Conservation (phyloP, 495 filamentous ascomycete genomes). For the Tuber magnatum region DNA sequence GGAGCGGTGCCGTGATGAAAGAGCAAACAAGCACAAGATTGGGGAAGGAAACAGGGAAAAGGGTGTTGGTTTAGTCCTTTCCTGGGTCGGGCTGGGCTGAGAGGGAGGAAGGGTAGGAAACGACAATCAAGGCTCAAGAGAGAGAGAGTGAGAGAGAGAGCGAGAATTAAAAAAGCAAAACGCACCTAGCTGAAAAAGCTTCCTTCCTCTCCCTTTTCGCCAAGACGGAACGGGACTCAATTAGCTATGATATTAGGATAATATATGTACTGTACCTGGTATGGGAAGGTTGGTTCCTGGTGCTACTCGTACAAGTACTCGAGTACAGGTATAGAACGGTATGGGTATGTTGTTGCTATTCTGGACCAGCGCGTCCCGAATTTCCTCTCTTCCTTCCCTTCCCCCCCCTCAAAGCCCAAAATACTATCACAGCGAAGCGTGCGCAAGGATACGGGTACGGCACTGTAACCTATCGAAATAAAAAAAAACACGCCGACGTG, state of each 20-base stretch:
- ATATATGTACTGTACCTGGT: too few species aligned
- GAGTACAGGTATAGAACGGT: too few species aligned
- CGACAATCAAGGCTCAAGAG: not conserved
- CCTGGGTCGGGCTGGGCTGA: not conserved
- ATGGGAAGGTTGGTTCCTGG: too few species aligned
- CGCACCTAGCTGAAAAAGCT: conserved; percentile 2
- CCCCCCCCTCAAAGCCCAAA: not conserved
- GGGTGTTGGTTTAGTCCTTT: not conserved
- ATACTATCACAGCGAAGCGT: not conserved
- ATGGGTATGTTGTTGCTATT: too few species aligned
- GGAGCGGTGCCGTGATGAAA: not conserved
- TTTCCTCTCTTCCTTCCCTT: not conserved
- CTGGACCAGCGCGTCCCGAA: not conserved
- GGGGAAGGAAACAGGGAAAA: not conserved
- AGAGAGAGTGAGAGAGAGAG: too few species aligned
- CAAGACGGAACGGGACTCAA: not conserved
- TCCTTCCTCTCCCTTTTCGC: not conserved
- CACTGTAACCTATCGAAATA: not conserved
- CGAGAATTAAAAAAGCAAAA: not conserved
- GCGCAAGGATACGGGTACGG: not conserved
- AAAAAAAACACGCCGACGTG: not conserved
- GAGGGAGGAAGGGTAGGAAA: not conserved
- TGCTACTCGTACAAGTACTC: too few species aligned
- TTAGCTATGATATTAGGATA: not conserved
- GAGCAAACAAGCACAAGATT: not conserved